phyloP scores from a whole-genome alignment of 495 filamentous ascomycete genomes.

The Margaritispora aquatica region DNA sequence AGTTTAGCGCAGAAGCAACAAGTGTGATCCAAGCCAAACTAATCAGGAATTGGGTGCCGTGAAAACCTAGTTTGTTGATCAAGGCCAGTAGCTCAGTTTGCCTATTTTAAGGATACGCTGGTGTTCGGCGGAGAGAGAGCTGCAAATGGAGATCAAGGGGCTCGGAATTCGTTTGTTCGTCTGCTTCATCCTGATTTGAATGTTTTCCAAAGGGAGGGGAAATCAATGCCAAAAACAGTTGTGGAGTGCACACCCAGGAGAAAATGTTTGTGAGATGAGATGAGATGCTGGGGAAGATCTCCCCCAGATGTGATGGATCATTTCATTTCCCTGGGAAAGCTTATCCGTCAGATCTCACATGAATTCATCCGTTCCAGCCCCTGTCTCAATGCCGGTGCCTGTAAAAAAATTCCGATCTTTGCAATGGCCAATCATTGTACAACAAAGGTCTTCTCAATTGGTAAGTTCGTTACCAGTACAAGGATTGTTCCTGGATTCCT shows the following conservation, averaged over 20 bases:
- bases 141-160: too few species aligned
- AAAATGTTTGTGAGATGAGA: neutral
- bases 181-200: too few species aligned
- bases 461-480: neutral
- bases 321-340: neutral
- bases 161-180: too few species aligned
- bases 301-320: neutral
- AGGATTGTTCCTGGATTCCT: neutral
- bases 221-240: too few species aligned
- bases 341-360: neutral
- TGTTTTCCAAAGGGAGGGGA: too few species aligned
- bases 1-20: neutral
- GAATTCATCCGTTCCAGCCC: neutral
- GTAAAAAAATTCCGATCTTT: neutral
- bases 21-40: neutral
- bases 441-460: neutral
- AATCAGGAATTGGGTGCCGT: neutral
- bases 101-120: neutral
- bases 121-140: neutral
- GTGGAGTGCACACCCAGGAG: too few species aligned
- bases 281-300: neutral
- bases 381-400: neutral
- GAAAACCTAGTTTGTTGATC: neutral
- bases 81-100: neutral
- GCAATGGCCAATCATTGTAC: neutral